Evolutionary conservation across 202 grass and related monocot genomes (phyloP).

Genomic region (Zizania palustris): DNA sequence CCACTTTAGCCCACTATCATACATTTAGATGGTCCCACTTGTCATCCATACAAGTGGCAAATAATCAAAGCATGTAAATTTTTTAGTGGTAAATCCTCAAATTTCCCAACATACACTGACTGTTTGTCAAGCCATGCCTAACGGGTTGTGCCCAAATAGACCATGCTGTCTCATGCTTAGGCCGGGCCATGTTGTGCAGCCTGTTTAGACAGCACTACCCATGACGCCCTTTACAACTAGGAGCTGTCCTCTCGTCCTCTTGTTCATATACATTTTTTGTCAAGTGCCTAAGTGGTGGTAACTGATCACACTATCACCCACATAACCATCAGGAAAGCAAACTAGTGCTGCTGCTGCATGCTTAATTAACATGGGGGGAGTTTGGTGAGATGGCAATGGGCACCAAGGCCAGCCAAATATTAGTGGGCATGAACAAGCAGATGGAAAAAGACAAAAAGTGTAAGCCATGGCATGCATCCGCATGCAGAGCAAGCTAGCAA

Average conservation of each 20-base stretch:
- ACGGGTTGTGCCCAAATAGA: no score
- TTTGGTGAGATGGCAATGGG: slow-evolving; percentile 40
- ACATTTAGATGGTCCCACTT: no score
- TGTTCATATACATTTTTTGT: not conserved
- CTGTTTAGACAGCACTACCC: not conserved
- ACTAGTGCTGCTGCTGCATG: not conserved
- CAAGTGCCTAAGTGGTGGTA: slow-evolving; percentile 26
- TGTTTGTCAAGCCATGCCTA: no score
- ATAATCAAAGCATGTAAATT: no score
- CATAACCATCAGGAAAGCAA: slow-evolving; percentile 19
- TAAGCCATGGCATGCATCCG: slow-evolving; percentile 25
- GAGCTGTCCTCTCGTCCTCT: slow-evolving; percentile 4
- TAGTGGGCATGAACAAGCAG: not conserved
- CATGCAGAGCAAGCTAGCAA: not conserved
- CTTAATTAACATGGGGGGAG: slow-evolving; percentile 22
- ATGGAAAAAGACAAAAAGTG: not conserved
- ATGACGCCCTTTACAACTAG: slow-evolving; percentile 56
- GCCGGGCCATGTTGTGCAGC: no score
- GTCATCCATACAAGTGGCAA: no score
- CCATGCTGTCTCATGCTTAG: no score
- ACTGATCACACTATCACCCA: slow-evolving; percentile 13
- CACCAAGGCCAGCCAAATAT: not conserved
- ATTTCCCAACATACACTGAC: no score
- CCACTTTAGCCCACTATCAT: no score
- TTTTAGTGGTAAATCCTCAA: no score